These are phyloP conservation scores for Ottelia alismoides DNA, from an alignment of 106 monocot genomes.

Conservation along the genomic window DNA sequence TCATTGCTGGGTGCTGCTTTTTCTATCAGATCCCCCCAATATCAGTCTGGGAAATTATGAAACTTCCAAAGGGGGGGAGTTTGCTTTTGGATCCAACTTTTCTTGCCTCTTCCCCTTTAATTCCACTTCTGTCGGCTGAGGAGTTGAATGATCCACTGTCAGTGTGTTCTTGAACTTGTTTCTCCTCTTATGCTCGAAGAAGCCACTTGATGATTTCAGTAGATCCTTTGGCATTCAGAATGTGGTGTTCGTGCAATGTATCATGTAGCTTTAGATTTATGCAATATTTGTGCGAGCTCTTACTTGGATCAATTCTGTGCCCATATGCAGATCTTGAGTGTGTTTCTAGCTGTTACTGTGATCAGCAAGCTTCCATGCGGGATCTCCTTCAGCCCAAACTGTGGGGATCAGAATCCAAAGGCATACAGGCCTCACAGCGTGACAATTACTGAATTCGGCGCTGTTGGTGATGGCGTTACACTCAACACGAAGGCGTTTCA, in stretches of 20 bases:
- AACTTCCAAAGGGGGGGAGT: too few relatives aligned
- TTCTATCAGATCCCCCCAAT: neutral
- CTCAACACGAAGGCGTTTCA: constrained; percentile 67
- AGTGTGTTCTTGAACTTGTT: neutral
- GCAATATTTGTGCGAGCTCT: neutral
- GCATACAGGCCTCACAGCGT: constrained; percentile 43
- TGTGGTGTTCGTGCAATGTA: neutral
- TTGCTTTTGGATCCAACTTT: too few relatives aligned
- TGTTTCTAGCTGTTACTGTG: constrained; percentile 14
- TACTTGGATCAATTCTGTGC: constrained; percentile 1
- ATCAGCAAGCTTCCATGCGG: constrained; percentile 9
- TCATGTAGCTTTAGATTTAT: neutral
- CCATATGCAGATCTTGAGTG: constrained; percentile 20
- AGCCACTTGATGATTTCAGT: neutral
- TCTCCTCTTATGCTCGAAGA: neutral
- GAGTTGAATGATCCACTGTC: neutral
- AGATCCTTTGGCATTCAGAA: neutral
- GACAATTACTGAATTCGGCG: constrained; percentile 53
- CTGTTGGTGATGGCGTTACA: constrained; percentile 56
- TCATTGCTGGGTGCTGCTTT: neutral
- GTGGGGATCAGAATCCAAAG: constrained; percentile 4
- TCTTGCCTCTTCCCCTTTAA: neutral
- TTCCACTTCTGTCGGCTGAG: neutral
- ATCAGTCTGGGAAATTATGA: too few relatives aligned
- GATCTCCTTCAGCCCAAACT: constrained; percentile 10